Evolutionary conservation across 768 basidiomycete species (phyloP).

Genomic region (Mycena leptocephala): DNA sequence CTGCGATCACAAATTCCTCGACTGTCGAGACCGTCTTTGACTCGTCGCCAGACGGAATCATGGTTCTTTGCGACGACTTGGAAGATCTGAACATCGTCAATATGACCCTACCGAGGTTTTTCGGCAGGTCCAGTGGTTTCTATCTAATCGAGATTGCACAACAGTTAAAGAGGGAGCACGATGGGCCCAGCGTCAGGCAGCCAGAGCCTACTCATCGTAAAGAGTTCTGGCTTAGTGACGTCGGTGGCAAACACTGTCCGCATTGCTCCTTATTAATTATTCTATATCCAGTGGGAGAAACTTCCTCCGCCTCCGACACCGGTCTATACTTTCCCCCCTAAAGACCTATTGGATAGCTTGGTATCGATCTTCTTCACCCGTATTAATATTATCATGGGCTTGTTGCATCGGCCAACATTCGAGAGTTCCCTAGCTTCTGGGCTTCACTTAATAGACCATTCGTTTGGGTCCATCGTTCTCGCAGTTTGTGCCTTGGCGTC

Average conservation of each 20-base stretch:
- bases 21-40: background rate
- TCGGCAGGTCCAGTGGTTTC: slow-evolving; percentile 48
- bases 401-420: slow-evolving; percentile 70
- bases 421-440: slow-evolving; percentile 54
- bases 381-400: slow-evolving; percentile 57
- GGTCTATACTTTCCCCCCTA: slow-evolving; percentile 44
- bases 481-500: slow-evolving; percentile 61
- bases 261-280: background rate
- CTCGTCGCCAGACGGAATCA: slow-evolving; percentile 15
- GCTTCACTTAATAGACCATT: slow-evolving; percentile 53
- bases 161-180: slow-evolving; percentile 56
- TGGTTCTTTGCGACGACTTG: slow-evolving; percentile 19
- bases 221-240: slow-evolving; percentile 44
- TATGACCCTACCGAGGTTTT: slow-evolving; percentile 33
- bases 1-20: background rate
- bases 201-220: slow-evolving; percentile 20
- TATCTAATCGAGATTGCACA: slow-evolving; percentile 52
- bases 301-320: background rate
- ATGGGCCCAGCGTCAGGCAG: slow-evolving; percentile 38
- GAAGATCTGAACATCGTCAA: background rate
- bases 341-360: slow-evolving; percentile 57
- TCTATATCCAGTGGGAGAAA: slow-evolving; percentile 27
- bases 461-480: slow-evolving; percentile 64
- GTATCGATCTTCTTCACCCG: slow-evolving; percentile 66
- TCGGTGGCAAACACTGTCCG: slow-evolving; percentile 26